Base-by-base conservation (phyloP, 306 rosid genomes). In the Prunus padus region DNA sequence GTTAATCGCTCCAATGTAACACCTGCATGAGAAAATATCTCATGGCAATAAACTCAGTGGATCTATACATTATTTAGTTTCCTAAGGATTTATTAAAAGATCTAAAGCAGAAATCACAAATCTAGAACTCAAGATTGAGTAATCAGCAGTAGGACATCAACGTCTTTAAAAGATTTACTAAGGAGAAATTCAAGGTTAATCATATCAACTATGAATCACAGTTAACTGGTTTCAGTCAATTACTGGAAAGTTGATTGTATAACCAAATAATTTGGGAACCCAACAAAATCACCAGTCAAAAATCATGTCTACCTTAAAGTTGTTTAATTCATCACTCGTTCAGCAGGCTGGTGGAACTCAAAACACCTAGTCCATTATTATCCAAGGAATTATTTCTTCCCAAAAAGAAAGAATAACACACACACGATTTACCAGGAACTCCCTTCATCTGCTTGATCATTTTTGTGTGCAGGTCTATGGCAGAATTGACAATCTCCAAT, bases 371-470 rank as follows among this genome's bases (percentile, higher is more conserved):
- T 14, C 42, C 42, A 30, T 62, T 62, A 30, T 62, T 62, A 28
- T 30, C 22, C 67, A 16, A 62, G 66, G 16, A 65, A 12, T 2
- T 37, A 20, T 15, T 33, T 59, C 37, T 25, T 5, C 19, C 33
- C 65, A 0, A 30, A 51, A 16, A 10, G 2, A 64, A 3, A 11
- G 66, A 59, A 49, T 4, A n/a, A 37, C 9, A 37, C 42, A 37
- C 46, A 69, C 9, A 45, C 20, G 68, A 79, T 12, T 79, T 88
- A 94, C 98, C 99, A 31, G 99, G 99, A 81, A 95, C 99, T 85
- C 99, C 99, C 88, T 92, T 95, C 99, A 95, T 92, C 82, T 95
- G 97, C 79, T 95, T 95, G 76, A 95, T 90, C 99, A 95, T 95
- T 81, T 92, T 90, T 55, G 73, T 80, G 76, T 95, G 99, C 69